Evolutionary conservation across 495 filamentous ascomycete species (phyloP).

Genomic region (Hypoxylon subgilvum): DNA sequence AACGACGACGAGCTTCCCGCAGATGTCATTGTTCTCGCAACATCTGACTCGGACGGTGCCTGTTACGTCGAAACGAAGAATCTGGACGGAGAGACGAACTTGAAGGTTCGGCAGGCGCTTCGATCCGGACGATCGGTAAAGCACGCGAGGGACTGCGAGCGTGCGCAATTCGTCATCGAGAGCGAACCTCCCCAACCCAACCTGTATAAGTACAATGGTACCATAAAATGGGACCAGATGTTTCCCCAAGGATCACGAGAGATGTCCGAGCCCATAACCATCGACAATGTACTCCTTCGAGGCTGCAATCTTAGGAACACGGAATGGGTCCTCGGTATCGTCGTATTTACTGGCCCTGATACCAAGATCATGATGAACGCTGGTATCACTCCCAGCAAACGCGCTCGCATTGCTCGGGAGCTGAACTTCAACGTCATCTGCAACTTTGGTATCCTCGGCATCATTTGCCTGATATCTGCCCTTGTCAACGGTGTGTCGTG

Average conservation of each 20-base stretch:
- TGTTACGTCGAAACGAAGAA: slow-evolving; percentile 99
- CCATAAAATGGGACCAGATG: slow-evolving; percentile 82
- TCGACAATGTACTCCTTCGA: slow-evolving; percentile 93
- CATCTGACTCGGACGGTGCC: slow-evolving; percentile 90
- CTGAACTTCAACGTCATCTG: slow-evolving; percentile 97
- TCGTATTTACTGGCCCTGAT: slow-evolving; percentile 93
- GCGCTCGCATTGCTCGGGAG: slow-evolving; percentile 85
- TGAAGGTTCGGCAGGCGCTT: slow-evolving; percentile 92
- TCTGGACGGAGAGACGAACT: slow-evolving; percentile 95
- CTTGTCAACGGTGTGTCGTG: slow-evolving; percentile 86
- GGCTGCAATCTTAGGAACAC: slow-evolving; percentile 95
- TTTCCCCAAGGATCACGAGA: slow-evolving; percentile 67
- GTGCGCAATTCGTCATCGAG: slow-evolving; percentile 83
- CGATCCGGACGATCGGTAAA: slow-evolving; percentile 82
- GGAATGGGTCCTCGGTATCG: slow-evolving; percentile 95
- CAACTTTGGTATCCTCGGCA: slow-evolving; percentile 90
- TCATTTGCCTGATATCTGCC: slow-evolving; percentile 87
- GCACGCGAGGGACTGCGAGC: slow-evolving; percentile 91
- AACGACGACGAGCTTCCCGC: slow-evolving; percentile 96
- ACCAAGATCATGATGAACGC: slow-evolving; percentile 99
- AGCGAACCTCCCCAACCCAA: slow-evolving; percentile 93
- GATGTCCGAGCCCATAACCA: slow-evolving; percentile 91
- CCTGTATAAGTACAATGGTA: slow-evolving; percentile 90
- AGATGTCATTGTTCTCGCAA: slow-evolving; percentile 93
- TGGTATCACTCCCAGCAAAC: slow-evolving; percentile 94